These are phyloP conservation scores for Biscogniauxia sp. DNA, from an alignment of 2,329 filamentous ascomycete species.

Conservation along the genomic window DNA sequence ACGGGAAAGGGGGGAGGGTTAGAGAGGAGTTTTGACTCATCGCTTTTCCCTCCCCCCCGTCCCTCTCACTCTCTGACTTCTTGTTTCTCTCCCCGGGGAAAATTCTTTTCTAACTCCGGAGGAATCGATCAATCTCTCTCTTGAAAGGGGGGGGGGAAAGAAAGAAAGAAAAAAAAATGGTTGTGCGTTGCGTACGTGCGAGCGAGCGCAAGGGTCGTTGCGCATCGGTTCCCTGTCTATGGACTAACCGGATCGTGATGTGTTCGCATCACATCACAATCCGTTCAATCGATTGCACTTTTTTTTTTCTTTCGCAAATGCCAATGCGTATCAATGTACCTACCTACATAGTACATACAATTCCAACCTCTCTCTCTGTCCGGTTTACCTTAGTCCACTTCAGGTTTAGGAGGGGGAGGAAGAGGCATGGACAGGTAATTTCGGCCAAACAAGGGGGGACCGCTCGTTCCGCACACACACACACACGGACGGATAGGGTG, in stretches of 20 bases:
- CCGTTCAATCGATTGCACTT: background rate
- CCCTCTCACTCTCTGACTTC: too few species aligned
- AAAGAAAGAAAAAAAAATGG: background rate
- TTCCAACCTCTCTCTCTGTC: background rate
- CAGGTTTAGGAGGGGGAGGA: background rate
- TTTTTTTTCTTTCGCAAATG: background rate
- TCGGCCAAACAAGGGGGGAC: background rate
- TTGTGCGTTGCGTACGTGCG: background rate
- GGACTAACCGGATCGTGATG: background rate
- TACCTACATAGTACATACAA: background rate
- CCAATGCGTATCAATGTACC: background rate
- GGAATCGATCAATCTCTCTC: background rate
- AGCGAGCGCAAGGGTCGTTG: background rate
- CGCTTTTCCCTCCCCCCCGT: too few species aligned
- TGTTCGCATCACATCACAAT: background rate
- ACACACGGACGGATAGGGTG: background rate
- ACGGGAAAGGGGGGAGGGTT: background rate
- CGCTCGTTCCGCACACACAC: background rate
- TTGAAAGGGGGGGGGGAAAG: too few species aligned
- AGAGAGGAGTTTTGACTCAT: background rate
- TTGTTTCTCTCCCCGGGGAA: too few species aligned
- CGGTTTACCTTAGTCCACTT: background rate
- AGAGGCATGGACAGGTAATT: conserved; percentile 1
- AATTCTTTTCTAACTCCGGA: background rate
- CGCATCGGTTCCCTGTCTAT: background rate